A percentile compares a stretch with the other conserved stretches of the same genome.
Evolutionary conservation across 176 grass and related monocot species (phyloP).

Genomic region (Zea luxurians): DNA sequence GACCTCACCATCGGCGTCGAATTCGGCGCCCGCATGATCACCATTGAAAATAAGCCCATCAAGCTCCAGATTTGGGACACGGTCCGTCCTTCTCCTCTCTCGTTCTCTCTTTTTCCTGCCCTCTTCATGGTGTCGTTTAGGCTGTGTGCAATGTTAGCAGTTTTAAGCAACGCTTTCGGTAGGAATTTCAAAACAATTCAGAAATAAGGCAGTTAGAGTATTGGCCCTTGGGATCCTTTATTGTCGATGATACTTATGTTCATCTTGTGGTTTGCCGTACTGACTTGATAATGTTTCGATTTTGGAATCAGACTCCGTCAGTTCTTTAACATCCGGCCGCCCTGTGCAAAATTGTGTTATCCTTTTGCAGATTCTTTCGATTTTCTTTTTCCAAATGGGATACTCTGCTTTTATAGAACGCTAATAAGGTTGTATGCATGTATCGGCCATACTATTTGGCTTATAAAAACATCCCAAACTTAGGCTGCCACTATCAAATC

Average conservation of each 20-base stretch:
- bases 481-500: background rate
- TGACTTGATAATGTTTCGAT: background rate
- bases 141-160: background rate
- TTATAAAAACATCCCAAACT: background rate
- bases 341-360: background rate
- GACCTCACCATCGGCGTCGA: slow-evolving; percentile 82
- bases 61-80: slow-evolving; percentile 88
- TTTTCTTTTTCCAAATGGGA: background rate
- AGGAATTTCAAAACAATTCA: background rate
- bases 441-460: background rate
- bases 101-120: background rate
- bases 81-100: slow-evolving; percentile 24
- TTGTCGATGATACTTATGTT: background rate
- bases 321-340: background rate
- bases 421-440: background rate
- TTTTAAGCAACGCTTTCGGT: background rate
- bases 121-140: background rate
- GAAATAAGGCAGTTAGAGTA: background rate
- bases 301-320: background rate
- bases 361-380: background rate
- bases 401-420: background rate
- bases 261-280: background rate
- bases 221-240: background rate
- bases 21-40: slow-evolving; percentile 77
- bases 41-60: slow-evolving; percentile 72